Evolutionary conservation across 2,329 filamentous ascomycete genomes (phyloP), one percentile per base, ranked within the genome.

Genomic region (Colletotrichum endophyticum): DNA sequence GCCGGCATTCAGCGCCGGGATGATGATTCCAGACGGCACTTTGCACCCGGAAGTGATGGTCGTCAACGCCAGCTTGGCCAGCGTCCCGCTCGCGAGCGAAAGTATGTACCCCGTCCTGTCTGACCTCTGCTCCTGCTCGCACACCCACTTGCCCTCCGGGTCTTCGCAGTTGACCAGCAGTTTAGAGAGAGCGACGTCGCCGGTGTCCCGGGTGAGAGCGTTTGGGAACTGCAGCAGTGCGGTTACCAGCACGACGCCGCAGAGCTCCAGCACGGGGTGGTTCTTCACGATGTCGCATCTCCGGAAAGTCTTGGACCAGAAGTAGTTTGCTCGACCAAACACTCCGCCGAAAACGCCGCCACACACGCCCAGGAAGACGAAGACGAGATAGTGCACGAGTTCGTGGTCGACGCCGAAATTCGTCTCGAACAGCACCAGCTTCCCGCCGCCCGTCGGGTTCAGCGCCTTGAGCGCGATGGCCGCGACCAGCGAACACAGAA

Each of bases 391-490:
- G 78, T 92, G 89, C 12, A 88, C 80, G 2, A 88, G 82, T n/a
- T 86, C 81, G 79, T 92, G 92, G n/a, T 87, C 86, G 4, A 88
- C 88, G 6, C 88, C 89, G 77, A 92, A 92, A 67, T 89, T 88
- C 6, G 91, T 92, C 79, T 92, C 90, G 79, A 92, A 93, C 7
- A 92, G 86, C 1, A 91, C 90, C 6, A 92, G 84, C 79, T 91
- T 92, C 4, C 91, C 91, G 0, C 91, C 92, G 1, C 90, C 89
- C 2, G 86, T 91, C 0, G 91, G 91, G 79, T 92, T 91, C n/a
- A 92, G 84, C 4, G 87, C 87, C 79, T 89, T 91, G 27, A 92
- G 84, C 6, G 89, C 85, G 63, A 91, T 87, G 0, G 90, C 90
- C 1, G 90, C 91, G 56, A 86, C 85, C 6, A 92, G 82, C 1